A percentile compares a stretch with the other conserved stretches of the same genome.
Conservation (phyloP, 148 eudicot genomes). For the Agrostemma githago region DNA sequence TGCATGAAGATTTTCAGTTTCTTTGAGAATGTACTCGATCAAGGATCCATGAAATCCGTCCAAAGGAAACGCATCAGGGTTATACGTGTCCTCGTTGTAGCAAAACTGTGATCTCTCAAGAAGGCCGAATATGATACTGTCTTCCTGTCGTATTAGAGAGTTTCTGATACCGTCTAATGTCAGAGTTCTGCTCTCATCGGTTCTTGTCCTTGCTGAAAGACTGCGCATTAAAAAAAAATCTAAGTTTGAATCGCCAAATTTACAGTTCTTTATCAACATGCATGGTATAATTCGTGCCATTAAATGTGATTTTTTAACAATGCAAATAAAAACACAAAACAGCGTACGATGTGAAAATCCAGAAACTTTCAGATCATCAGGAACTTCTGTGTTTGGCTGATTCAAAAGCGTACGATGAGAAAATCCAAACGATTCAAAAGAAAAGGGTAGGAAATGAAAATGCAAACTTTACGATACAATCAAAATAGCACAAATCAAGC, state of each 20-base stretch:
- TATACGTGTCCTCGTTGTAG: slow-evolving; percentile 70
- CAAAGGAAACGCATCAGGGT: slow-evolving; percentile 64
- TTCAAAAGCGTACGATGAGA: neutral
- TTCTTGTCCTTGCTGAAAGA: slow-evolving; percentile 38
- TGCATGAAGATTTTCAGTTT: slow-evolving; percentile 88
- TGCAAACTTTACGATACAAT: neutral
- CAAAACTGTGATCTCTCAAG: slow-evolving; percentile 91
- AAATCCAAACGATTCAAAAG: neutral
- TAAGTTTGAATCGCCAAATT: neutral
- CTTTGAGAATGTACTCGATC: slow-evolving; percentile 72
- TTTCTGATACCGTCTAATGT: slow-evolving; percentile 76
- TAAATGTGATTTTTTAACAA: neutral
- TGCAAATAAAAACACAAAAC: neutral
- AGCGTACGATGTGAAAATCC: neutral
- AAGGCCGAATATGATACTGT: slow-evolving; percentile 84
- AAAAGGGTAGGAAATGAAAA: neutral
- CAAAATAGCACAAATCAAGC: neutral
- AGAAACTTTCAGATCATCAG: neutral
- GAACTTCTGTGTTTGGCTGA: neutral
- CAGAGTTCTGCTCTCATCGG: slow-evolving; percentile 44
- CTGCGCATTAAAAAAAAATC: slow-evolving; percentile 28
- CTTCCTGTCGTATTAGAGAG: slow-evolving; percentile 88
- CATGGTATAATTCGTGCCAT: neutral
- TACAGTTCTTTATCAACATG: neutral
- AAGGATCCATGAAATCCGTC: slow-evolving; percentile 72